Base-by-base conservation (phyloP, 306 rosid genomes). In the Medicago ruthenica region DNA sequence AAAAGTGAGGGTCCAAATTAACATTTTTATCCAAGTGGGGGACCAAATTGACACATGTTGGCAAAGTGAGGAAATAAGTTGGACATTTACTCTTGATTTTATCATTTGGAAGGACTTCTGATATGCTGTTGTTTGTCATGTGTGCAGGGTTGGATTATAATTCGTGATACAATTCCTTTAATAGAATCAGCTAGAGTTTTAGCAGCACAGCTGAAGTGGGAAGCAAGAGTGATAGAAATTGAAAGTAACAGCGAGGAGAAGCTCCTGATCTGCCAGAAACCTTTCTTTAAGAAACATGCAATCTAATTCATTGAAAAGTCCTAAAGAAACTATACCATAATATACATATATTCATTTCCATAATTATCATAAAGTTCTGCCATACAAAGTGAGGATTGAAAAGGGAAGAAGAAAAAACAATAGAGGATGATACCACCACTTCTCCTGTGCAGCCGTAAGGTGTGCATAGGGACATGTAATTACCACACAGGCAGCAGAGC, bases 101-200 rank as follows among this genome's bases (percentile, higher is more conserved):
- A 31, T 45, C 14, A 21, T 6, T 8, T 45, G 15, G 40, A 44
- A 22, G 6, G 14, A 3, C 9, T 67, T 67, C 21, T 67, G 37
- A 17, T 68, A n/a, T 63, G 61, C 81, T 79, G 76, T 73, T 58
- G 40, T 61, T 66, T 65, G 62, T 66, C 69, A 37, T 80, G 76
- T 70, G 74, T 82, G 78, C 93, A 96, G 99, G 97, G 99, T 64
- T 96, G 99, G 99, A 82, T 92, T 77, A 87, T 96, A 82, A 79
- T 96, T 85, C 93, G 90, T 0, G 99, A 96, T 66, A 83, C 85
- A 47, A 85, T 82, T 69, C 73, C 91, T 60, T 83, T 87, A 15
- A 71, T 96, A 34, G 97, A 96, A 79, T 86, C 99, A 24, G 97
- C 91, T 31, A 91, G 99, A 87, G 64, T 82, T 66, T 60, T 89